Base-by-base conservation (phyloP, 2,329 filamentous ascomycete species). In the Hymenoscyphus salicellus region DNA sequence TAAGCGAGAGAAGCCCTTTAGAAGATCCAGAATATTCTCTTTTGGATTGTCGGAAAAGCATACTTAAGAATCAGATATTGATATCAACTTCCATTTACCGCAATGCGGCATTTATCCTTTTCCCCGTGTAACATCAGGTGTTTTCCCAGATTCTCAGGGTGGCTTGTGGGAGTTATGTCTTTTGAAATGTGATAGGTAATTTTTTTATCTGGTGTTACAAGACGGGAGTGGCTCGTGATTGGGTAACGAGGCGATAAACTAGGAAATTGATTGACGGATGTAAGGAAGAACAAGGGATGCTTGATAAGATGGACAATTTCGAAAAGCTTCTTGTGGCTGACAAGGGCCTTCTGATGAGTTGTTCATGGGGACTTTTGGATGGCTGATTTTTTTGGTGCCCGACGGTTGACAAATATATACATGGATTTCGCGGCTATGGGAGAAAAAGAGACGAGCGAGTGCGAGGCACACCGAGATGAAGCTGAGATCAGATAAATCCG, bases 261-360 rank as follows among this genome's bases (percentile, higher is more conserved):
- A 43, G 41, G 41, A 17, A n/a, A 52, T 52, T 14, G 20, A 26
- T 14, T 20, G 41, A n/a, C 41, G 41, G 41, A 46, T 46, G n/a
- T 23, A 52, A 52, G 46, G 46, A 20, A 23, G 46, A 52, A 26
- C 46, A 23, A 52, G 46, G 46, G 46, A 52, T 52, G 46, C 20
- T 23, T 3, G 46, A 52, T 10, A 11, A 49, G 20, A n/a, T 20
- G 8, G n/a, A 49, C n/a, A 8, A 49, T 26, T 26, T 52, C n/a
- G 46, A 52, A 52, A 52, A 26, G 46, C 46, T 52, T 52, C 10
- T 52, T 52, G 46, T 52, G 46, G 46, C 46, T 14, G 46, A 52
- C 20, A 52, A 52, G 20, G 20, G 28, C 28, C 3, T 26, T 52
- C 23, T 49, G 17, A 10, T 20, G 43, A 14, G 46, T 14, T 52